These are phyloP conservation scores for Cyclotella atomus DNA, from an alignment of 108 stramenopile species.

Conservation along the genomic window DNA sequence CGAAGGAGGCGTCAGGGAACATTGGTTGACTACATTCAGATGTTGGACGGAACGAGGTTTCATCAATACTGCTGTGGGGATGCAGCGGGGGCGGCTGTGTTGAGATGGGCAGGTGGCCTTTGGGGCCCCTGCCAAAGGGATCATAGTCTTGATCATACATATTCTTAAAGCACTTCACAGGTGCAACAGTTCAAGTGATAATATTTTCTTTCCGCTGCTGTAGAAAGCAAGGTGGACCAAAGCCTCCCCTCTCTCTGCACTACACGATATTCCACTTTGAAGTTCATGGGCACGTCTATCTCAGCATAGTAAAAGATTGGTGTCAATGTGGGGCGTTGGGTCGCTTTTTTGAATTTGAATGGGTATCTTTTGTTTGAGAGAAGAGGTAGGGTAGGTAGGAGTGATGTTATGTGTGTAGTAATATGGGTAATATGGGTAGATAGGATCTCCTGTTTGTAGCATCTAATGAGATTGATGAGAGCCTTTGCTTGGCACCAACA, in stretches of 20 bases:
- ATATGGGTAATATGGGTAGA: too few species aligned
- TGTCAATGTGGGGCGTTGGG: background rate
- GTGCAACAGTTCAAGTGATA: too few species aligned
- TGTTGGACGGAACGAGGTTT: constrained; percentile 4
- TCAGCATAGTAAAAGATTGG: background rate
- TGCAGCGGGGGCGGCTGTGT: background rate
- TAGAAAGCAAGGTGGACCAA: too few species aligned
- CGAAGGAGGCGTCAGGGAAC: constrained; percentile 15
- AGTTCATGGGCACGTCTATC: too few species aligned
- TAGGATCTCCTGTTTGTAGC: too few species aligned
- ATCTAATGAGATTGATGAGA: too few species aligned
- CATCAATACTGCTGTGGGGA: constrained; percentile 7
- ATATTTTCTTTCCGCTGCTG: too few species aligned
- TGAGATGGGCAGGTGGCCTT: constrained; percentile 13
- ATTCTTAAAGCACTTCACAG: background rate
- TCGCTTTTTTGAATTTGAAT: too few species aligned
- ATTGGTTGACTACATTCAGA: constrained; percentile 6
- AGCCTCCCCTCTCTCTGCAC: too few species aligned
- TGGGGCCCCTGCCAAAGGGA: constrained; percentile 1
- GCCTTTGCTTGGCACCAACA: too few species aligned
- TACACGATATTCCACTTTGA: too few species aligned
- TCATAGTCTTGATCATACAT: constrained; percentile 1
- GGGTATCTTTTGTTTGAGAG: background rate
- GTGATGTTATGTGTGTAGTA: too few species aligned
- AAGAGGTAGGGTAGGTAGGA: background rate